Conservation (phyloP, 148 eudicot genomes). For the Drosera capensis region DNA sequence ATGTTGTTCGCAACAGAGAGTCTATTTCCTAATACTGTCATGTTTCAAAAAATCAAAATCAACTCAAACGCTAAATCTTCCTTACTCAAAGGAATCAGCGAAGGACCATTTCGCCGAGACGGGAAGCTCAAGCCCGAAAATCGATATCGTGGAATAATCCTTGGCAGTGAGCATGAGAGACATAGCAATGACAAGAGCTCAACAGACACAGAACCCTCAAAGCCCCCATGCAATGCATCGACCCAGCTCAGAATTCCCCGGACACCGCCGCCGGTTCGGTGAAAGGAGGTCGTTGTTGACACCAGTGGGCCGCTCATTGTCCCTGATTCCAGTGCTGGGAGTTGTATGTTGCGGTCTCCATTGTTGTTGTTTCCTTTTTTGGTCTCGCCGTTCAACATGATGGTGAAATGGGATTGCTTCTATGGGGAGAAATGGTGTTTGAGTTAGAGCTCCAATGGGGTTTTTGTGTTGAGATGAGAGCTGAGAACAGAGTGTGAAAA, state of each 20-base stretch:
- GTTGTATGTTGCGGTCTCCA: too few species aligned
- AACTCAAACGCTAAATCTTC: neutral
- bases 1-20: neutral
- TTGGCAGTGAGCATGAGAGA: slow-evolving; percentile 61
- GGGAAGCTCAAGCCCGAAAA: slow-evolving; percentile 68
- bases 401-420: too few species aligned
- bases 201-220: slow-evolving; percentile 37
- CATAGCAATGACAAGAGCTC: slow-evolving; percentile 24
- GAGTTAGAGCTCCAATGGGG: too few species aligned
- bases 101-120: slow-evolving; percentile 78
- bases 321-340: slow-evolving; percentile 12
- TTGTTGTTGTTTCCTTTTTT: too few species aligned
- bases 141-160: slow-evolving; percentile 32
- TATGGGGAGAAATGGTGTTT: too few species aligned
- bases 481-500: too few species aligned
- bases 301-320: slow-evolving; percentile 20
- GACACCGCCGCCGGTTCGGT: slow-evolving; percentile 3
- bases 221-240: slow-evolving; percentile 19
- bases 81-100: slow-evolving; percentile 72
- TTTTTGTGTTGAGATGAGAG: too few species aligned
- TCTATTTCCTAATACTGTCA: neutral
- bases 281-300: slow-evolving; percentile 4
- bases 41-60: neutral
- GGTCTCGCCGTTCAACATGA: too few species aligned
- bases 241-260: slow-evolving; percentile 14